Percentiles rank a stretch among this genome's conserved stretches.
Evolutionary conservation across 345 rosid species (phyloP).

Genomic region (Salix udensis): DNA sequence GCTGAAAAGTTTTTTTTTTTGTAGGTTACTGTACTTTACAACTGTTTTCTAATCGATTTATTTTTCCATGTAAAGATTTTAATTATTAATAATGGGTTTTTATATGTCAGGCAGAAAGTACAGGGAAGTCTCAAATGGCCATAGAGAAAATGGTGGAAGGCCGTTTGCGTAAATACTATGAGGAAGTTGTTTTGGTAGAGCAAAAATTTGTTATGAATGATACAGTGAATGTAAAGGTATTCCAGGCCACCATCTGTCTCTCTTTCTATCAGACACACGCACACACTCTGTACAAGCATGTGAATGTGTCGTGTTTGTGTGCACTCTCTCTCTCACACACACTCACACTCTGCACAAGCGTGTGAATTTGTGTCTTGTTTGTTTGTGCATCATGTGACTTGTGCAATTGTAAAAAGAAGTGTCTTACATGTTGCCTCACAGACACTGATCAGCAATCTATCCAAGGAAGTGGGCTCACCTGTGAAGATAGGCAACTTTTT

Average conservation of each 20-base stretch:
- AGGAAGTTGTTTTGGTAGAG: conserved; percentile 88
- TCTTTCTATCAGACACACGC: background rate
- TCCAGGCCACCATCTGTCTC: background rate
- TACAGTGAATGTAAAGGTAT: conserved; percentile 62
- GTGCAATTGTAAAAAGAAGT: conserved; percentile 4
- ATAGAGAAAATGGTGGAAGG: conserved; percentile 97
- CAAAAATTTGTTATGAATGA: conserved; percentile 86
- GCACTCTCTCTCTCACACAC: too few relatives aligned
- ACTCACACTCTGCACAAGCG: background rate
- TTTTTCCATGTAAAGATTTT: conserved; percentile 7
- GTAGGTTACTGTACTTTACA: background rate
- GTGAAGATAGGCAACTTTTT: conserved; percentile 76
- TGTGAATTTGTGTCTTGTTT: background rate
- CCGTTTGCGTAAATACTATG: conserved; percentile 83
- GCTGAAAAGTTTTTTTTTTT: background rate
- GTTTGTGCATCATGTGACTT: background rate
- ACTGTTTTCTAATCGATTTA: background rate
- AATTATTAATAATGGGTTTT: background rate
- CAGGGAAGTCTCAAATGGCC: conserved; percentile 72
- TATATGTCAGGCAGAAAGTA: conserved; percentile 76
- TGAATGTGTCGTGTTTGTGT: background rate
- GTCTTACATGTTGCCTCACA: conserved; percentile 21
- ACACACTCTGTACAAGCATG: background rate
- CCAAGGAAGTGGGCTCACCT: conserved; percentile 72
- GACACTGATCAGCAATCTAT: conserved; percentile 60